Evolutionary conservation across 768 basidiomycete genomes (phyloP).

Genomic region (Crepidotus variabilis): DNA sequence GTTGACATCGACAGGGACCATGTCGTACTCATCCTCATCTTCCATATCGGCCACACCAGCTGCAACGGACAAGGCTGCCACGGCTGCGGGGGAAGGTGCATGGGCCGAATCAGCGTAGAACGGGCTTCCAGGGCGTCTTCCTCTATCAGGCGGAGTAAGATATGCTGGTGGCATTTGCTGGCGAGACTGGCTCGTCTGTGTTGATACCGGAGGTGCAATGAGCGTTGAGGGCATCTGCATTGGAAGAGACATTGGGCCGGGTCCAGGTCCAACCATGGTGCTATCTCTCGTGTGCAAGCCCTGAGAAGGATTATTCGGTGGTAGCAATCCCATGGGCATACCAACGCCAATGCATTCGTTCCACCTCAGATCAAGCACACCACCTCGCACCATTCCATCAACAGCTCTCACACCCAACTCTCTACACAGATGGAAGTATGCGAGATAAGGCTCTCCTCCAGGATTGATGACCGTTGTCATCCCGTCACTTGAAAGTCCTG

Average conservation of each 20-base stretch:
- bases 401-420: conserved; percentile 83
- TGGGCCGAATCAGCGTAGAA: not conserved
- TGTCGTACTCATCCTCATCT: not conserved
- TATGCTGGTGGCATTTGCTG: not conserved
- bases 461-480: not conserved
- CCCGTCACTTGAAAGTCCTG: conserved; percentile 12
- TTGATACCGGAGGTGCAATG: not conserved
- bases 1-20: not conserved
- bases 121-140: not conserved
- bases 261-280: not conserved
- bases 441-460: conserved; percentile 40
- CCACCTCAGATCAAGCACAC: conserved; percentile 75
- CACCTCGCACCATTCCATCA: conserved; percentile 80
- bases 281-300: conserved; percentile 13
- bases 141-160: not conserved
- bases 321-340: not conserved
- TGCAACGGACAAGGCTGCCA: not conserved
- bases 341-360: conserved; percentile 37
- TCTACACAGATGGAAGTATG: conserved; percentile 79
- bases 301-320: not conserved
- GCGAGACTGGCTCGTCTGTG: conserved; percentile 17
- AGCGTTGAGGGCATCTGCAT: conserved; percentile 19
- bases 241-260: not conserved
- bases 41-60: not conserved
- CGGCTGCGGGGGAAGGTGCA: not conserved